These are phyloP conservation scores for Pichia ethanolica DNA, from an alignment of 805 yeast species.

Conservation along the genomic window DNA sequence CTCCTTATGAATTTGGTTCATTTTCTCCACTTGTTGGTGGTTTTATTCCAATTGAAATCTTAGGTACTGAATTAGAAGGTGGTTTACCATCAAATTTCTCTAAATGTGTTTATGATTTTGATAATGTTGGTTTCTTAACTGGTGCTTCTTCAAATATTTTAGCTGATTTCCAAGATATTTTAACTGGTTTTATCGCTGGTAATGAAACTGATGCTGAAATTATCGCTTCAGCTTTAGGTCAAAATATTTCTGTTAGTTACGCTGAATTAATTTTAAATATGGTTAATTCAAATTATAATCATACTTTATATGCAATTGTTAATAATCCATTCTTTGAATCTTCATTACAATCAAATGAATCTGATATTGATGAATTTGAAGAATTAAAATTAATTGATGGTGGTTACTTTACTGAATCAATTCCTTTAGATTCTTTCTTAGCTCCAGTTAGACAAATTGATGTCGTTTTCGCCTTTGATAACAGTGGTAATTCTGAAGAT, in stretches of 20 bases:
- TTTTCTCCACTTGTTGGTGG: constrained; percentile 68
- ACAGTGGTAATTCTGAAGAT: constrained; percentile 51
- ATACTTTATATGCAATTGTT: constrained; percentile 39
- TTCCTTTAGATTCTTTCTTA: constrained; percentile 58
- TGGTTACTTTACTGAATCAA: constrained; percentile 39
- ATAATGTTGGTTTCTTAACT: constrained; percentile 68
- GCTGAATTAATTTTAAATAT: constrained; percentile 12
- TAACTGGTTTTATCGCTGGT: constrained; percentile 12
- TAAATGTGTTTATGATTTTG: constrained; percentile 59
- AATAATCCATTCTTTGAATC: constrained; percentile 33
- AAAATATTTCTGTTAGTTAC: constrained; percentile 12
- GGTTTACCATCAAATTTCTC: constrained; percentile 42
- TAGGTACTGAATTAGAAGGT: constrained; percentile 54
- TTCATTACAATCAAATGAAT: constrained; percentile 26
- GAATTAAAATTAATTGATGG: constrained; percentile 23
- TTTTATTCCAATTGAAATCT: constrained; percentile 55
- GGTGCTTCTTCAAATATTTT: constrained; percentile 75
- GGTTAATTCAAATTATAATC: constrained; percentile 40
- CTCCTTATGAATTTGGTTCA: constrained; percentile 72
- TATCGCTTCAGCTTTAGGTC: constrained; percentile 12
- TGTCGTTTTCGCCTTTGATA: constrained; percentile 55
- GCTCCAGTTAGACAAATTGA: constrained; percentile 55
- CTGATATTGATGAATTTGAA: constrained; percentile 14
- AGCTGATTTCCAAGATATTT: constrained; percentile 14
- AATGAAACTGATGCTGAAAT: constrained; percentile 6